Conservation (phyloP, 2,329 filamentous ascomycete species). For the Colletotrichum sojae region DNA sequence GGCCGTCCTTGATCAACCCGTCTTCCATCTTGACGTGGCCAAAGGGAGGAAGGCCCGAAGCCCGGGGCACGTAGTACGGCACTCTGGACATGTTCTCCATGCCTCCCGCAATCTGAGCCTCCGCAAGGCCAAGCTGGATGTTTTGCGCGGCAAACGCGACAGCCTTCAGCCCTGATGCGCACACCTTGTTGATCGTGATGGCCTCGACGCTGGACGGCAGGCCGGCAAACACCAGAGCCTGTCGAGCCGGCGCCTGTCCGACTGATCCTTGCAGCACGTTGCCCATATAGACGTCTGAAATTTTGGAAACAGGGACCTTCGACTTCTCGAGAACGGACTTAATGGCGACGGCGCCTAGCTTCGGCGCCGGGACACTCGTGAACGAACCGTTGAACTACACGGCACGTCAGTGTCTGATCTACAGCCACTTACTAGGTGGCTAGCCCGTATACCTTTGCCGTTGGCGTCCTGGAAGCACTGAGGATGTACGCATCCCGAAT, state of each 20-base stretch:
- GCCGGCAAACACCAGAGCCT: slow-evolving; percentile 91
- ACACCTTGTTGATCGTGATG: slow-evolving; percentile 97
- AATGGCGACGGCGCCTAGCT: slow-evolving; percentile 91
- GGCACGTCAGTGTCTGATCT: slow-evolving; percentile 35
- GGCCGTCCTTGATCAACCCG: slow-evolving; percentile 91
- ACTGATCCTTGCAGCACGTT: slow-evolving; percentile 89
- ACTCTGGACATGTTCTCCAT: slow-evolving; percentile 99
- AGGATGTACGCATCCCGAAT: slow-evolving; percentile 95
- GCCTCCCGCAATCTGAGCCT: slow-evolving; percentile 91
- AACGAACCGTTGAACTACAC: slow-evolving; percentile 93
- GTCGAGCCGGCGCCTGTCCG: slow-evolving; percentile 92
- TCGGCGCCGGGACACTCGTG: slow-evolving; percentile 84
- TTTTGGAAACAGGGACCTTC: slow-evolving; percentile 82
- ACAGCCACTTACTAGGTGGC: not conserved
- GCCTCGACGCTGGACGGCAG: slow-evolving; percentile 87
- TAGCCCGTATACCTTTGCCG: slow-evolving; percentile 77
- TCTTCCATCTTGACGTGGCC: slow-evolving; percentile 91
- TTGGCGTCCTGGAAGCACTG: slow-evolving; percentile 90
- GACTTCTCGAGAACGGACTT: slow-evolving; percentile 92
- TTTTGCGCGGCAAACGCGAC: slow-evolving; percentile 92
- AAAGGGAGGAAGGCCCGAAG: slow-evolving; percentile 87
- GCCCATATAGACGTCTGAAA: slow-evolving; percentile 97
- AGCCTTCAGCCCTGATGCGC: slow-evolving; percentile 93
- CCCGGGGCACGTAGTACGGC: slow-evolving; percentile 89
- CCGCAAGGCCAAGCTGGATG: slow-evolving; percentile 90